phyloP scores from a whole-genome alignment of 345 rosid genomes.

The Eucalyptus sp. region DNA sequence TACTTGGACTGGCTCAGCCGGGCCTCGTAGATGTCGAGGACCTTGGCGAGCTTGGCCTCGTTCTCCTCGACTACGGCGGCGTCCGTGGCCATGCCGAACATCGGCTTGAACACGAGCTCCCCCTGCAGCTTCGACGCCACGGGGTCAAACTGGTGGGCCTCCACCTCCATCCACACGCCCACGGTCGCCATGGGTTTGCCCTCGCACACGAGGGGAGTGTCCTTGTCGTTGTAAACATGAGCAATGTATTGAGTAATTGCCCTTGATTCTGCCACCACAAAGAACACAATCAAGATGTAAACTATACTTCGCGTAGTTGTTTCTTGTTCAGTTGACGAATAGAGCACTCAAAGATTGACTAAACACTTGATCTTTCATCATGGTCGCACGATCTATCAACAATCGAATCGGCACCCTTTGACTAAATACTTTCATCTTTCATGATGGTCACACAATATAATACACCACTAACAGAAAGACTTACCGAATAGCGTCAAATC shows the following conservation, averaged over 20 bases:
- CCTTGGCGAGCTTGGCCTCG: constrained; percentile 25
- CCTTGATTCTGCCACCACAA: constrained; percentile 57
- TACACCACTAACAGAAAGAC: background rate
- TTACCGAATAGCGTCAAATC: constrained; percentile 37
- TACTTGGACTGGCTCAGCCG: constrained; percentile 5
- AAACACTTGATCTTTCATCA: background rate
- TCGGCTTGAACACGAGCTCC: constrained; percentile 38
- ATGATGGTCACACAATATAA: background rate
- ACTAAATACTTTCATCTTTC: background rate
- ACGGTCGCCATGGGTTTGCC: constrained; percentile 15
- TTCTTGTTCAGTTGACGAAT: background rate
- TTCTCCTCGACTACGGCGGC: constrained; percentile 38
- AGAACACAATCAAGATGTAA: background rate
- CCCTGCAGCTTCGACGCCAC: constrained; percentile 37
- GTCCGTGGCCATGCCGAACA: constrained; percentile 38
- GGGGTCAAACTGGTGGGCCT: constrained; percentile 49
- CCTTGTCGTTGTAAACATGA: constrained; percentile 29
- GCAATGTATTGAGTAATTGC: constrained; percentile 61
- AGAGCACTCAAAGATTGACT: background rate
- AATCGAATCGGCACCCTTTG: background rate
- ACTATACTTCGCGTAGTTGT: background rate
- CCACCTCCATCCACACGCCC: constrained; percentile 55
- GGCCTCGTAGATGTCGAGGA: constrained; percentile 10
- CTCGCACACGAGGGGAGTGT: constrained; percentile 26
- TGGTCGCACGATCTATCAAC: background rate